phyloP scores from a whole-genome alignment of 768 basidiomycete genomes.

The Lentinula guzmanii region DNA sequence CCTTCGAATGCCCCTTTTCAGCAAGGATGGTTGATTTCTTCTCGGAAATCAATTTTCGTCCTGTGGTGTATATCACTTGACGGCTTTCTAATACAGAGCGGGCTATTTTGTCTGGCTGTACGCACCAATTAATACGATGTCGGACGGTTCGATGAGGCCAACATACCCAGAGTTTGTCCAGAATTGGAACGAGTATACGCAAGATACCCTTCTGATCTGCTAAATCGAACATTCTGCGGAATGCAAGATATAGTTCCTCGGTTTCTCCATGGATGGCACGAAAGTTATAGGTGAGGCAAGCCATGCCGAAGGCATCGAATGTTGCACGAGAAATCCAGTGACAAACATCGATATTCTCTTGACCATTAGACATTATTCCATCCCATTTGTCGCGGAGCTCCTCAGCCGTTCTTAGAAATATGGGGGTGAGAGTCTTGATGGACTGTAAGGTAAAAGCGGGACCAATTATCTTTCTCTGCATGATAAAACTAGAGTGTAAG shows the following conservation, averaged over 20 bases:
- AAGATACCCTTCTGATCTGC: conserved; percentile 38
- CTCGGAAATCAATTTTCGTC: conserved; percentile 34
- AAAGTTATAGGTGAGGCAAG: conserved; percentile 50
- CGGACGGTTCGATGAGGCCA: not conserved
- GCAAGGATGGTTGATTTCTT: conserved; percentile 32
- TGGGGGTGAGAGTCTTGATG: conserved; percentile 36
- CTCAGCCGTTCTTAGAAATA: conserved; percentile 47
- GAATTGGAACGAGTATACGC: conserved; percentile 35
- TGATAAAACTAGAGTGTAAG: not conserved
- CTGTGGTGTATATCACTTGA: conserved; percentile 32
- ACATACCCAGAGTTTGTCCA: conserved; percentile 40
- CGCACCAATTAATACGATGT: not conserved
- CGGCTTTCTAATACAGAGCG: conserved; percentile 30
- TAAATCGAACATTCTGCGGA: conserved; percentile 43
- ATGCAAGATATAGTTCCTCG: conserved; percentile 42
- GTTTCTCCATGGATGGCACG: conserved; percentile 42
- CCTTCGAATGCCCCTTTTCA: conserved; percentile 23
- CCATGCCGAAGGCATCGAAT: conserved; percentile 59
- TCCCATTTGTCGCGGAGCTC: conserved; percentile 43
- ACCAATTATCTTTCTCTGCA: conserved; percentile 37
- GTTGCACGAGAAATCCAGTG: conserved; percentile 58
- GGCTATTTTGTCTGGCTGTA: conserved; percentile 37
- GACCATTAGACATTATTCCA: conserved; percentile 16
- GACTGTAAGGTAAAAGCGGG: conserved; percentile 45
- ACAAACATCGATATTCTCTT: conserved; percentile 37